Evolutionary conservation across 345 rosid species (phyloP).

Genomic region (Balakata baccata): DNA sequence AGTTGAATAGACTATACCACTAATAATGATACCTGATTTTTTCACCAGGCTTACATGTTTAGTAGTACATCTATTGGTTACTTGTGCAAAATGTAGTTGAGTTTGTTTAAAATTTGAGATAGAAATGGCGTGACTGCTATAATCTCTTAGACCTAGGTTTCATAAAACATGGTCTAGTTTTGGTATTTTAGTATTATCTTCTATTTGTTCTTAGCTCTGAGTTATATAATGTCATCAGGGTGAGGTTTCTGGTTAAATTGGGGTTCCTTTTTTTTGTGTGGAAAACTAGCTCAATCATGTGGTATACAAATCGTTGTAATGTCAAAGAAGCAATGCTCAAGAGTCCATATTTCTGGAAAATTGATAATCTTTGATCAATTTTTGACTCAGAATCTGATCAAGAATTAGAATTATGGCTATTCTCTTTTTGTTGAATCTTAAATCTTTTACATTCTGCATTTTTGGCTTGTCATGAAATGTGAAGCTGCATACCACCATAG

Average conservation of each 20-base stretch:
- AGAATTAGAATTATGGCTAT: background rate
- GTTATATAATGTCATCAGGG: background rate
- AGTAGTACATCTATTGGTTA: background rate
- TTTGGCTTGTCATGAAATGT: background rate
- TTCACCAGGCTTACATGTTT: slow-evolving; percentile 4
- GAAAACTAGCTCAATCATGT: background rate
- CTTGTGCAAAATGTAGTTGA: background rate
- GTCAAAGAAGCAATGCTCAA: background rate
- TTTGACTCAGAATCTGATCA: background rate
- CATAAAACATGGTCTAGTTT: background rate
- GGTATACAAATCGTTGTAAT: background rate
- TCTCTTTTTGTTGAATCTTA: background rate
- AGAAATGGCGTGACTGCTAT: background rate
- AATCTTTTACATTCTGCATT: background rate
- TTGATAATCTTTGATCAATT: background rate
- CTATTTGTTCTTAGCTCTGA: background rate
- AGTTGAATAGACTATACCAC: background rate
- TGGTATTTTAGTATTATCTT: background rate
- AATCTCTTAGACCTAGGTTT: slow-evolving; percentile 5
- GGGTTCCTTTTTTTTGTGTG: background rate
- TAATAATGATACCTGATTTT: background rate
- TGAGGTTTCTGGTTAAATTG: background rate
- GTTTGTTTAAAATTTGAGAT: background rate
- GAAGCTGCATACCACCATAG: background rate
- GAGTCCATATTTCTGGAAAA: background rate